A percentile compares a stretch with the other conserved stretches of the same genome.
Conservation (phyloP, 371 early-diverging fungal genomes). For the Zopfochytrium polystomum region DNA sequence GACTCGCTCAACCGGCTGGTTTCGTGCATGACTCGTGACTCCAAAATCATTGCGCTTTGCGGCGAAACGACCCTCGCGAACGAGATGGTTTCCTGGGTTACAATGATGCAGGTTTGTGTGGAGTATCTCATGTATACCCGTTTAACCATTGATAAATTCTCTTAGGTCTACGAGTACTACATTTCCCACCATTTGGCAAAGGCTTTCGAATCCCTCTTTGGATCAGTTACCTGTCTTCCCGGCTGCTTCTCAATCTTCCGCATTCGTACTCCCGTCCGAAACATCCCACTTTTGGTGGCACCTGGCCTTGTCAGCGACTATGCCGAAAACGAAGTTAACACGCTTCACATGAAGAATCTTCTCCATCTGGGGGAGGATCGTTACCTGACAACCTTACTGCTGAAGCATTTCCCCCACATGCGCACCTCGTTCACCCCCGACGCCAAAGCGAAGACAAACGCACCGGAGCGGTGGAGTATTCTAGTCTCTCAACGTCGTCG, state of each 20-base stretch:
- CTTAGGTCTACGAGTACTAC: conserved; percentile 98
- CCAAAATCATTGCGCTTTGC: conserved; percentile 79
- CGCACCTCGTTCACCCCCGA: conserved; percentile 95
- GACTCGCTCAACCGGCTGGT: conserved; percentile 88
- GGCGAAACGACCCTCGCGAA: conserved; percentile 82
- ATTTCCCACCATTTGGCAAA: conserved; percentile 88
- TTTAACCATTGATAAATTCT: conserved; percentile 81
- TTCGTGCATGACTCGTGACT: conserved; percentile 83
- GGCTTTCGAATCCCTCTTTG: conserved; percentile 99
- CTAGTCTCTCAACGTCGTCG: conserved; percentile 87
- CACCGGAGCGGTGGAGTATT: conserved; percentile 92
- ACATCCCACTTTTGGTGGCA: conserved; percentile 87
- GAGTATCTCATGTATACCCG: conserved; percentile 67
- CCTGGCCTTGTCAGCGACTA: conserved; percentile 92
- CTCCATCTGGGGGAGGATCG: too few relatives aligned
- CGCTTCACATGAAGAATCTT: conserved; percentile 89
- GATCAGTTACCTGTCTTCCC: conserved; percentile 75
- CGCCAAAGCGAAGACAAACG: conserved; percentile 94
- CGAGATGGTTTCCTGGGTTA: conserved; percentile 82
- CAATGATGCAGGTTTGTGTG: conserved; percentile 72
- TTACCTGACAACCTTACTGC: conserved; percentile 93
- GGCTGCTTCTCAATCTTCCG: conserved; percentile 78
- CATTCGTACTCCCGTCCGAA: conserved; percentile 73
- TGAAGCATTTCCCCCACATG: conserved; percentile 97
- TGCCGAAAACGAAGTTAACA: conserved; percentile 92